phyloP scores from a whole-genome alignment of 345 rosid genomes.

The Iberis pinnata region DNA sequence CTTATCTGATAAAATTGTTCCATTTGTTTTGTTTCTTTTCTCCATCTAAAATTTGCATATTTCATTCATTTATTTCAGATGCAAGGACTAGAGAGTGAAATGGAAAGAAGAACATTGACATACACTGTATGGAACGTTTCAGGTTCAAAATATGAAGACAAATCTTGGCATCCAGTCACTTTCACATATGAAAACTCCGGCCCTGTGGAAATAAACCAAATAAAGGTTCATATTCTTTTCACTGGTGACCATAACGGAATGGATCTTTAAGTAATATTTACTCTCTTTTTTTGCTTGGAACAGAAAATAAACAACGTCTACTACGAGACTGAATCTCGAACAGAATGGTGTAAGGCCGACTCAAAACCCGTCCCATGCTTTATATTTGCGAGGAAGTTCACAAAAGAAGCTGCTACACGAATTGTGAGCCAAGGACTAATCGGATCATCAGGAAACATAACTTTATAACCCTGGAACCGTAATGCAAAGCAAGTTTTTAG shows the following conservation, averaged over 20 bases:
- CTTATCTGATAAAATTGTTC: background rate
- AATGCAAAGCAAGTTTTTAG: background rate
- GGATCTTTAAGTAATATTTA: background rate
- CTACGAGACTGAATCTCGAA: constrained; percentile 69
- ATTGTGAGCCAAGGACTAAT: constrained; percentile 60
- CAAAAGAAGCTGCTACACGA: constrained; percentile 80
- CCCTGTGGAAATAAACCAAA: constrained; percentile 47
- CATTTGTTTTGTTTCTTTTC: constrained; percentile 8
- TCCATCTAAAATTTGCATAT: background rate
- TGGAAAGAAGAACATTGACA: constrained; percentile 82
- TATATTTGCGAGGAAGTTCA: constrained; percentile 83
- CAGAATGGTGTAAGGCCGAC: constrained; percentile 68
- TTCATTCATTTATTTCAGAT: constrained; percentile 36
- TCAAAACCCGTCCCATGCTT: constrained; percentile 56
- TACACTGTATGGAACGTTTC: constrained; percentile 79
- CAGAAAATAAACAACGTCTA: constrained; percentile 58
- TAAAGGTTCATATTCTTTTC: constrained; percentile 46
- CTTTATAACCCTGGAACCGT: no score
- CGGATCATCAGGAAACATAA: constrained; percentile 31
- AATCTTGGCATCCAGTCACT: constrained; percentile 88
- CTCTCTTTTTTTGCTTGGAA: background rate
- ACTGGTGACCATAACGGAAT: background rate
- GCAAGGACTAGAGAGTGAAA: constrained; percentile 62
- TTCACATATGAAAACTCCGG: constrained; percentile 51
- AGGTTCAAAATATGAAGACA: constrained; percentile 45